Percentiles rank a stretch among this genome's conserved stretches.
phyloP scores from a whole-genome alignment of 768 basidiomycete species.

The Pleurotus pulmonarius region DNA sequence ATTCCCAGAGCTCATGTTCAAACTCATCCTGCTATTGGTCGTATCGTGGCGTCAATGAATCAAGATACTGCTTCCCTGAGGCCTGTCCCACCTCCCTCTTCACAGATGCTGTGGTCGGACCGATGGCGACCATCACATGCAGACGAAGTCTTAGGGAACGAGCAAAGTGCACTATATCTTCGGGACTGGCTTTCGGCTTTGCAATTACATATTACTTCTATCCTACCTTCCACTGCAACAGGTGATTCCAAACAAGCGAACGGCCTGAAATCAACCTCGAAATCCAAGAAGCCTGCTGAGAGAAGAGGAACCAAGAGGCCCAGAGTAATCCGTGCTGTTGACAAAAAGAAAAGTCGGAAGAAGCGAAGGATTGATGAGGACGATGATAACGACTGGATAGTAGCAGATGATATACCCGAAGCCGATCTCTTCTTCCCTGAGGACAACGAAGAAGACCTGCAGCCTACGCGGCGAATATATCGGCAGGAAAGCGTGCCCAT shows the following conservation, averaged over 20 bases:
- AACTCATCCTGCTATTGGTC: conserved; percentile 50
- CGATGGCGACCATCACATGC: conserved; percentile 75
- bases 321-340: conserved; percentile 53
- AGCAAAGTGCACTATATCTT: conserved; percentile 63
- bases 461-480: background rate
- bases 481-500: background rate
- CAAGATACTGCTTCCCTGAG: conserved; percentile 14
- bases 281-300: conserved; percentile 11
- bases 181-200: conserved; percentile 79
- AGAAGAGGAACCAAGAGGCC: conserved; percentile 50
- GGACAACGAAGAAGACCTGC: conserved; percentile 28
- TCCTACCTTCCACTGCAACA: conserved; percentile 9
- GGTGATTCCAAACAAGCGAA: conserved; percentile 6
- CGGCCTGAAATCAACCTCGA: conserved; percentile 23
- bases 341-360: conserved; percentile 46
- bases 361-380: conserved; percentile 48
- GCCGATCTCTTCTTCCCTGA: conserved; percentile 20
- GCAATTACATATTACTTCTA: conserved; percentile 41
- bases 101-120: conserved; percentile 61
- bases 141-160: conserved; percentile 76
- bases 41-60: conserved; percentile 22
- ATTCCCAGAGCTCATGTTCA: conserved; percentile 19
- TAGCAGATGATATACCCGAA: conserved; percentile 28
- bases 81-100: conserved; percentile 9
- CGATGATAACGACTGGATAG: conserved; percentile 63